phyloP scores from a whole-genome alignment of 441 rosid species.

The Jatropha multifida region DNA sequence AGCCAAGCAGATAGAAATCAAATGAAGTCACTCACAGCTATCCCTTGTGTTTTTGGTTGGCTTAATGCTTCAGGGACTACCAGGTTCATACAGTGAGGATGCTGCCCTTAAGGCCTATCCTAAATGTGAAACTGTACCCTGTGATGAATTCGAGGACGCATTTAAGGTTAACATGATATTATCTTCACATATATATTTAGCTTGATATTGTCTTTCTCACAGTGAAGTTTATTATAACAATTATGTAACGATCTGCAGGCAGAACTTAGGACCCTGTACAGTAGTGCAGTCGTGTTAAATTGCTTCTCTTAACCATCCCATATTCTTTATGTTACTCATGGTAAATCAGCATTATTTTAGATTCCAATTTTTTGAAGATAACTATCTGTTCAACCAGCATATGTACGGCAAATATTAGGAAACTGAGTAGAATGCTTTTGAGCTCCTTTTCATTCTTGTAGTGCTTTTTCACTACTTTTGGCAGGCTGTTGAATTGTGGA shows the following conservation, averaged over 20 bases:
- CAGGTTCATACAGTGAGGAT: constrained; percentile 55
- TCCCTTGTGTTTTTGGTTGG: constrained; percentile 2
- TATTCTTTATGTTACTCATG: background rate
- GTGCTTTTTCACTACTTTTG: constrained; percentile 7
- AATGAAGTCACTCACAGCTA: constrained; percentile 12
- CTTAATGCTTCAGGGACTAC: constrained; percentile 38
- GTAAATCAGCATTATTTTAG: background rate
- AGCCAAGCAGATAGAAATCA: background rate
- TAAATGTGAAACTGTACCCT: constrained; percentile 53
- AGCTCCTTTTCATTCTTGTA: constrained; percentile 10
- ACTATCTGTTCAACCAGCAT: background rate
- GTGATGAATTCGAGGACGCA: constrained; percentile 54
- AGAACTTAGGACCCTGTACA: background rate
- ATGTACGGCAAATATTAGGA: background rate
- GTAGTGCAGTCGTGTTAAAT: background rate
- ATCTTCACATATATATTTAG: background rate
- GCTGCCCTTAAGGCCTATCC: constrained; percentile 67
- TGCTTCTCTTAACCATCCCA: background rate
- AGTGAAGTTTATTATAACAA: background rate
- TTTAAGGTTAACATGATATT: constrained; percentile 44
- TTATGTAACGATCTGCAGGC: background rate
- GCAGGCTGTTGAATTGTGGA: constrained; percentile 61
- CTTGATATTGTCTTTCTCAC: background rate
- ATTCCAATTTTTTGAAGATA: background rate
- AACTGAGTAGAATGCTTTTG: constrained; percentile 1